Evolutionary conservation across 495 filamentous ascomycete species (phyloP).

Genomic region (Thermochaetoides thermophila): DNA sequence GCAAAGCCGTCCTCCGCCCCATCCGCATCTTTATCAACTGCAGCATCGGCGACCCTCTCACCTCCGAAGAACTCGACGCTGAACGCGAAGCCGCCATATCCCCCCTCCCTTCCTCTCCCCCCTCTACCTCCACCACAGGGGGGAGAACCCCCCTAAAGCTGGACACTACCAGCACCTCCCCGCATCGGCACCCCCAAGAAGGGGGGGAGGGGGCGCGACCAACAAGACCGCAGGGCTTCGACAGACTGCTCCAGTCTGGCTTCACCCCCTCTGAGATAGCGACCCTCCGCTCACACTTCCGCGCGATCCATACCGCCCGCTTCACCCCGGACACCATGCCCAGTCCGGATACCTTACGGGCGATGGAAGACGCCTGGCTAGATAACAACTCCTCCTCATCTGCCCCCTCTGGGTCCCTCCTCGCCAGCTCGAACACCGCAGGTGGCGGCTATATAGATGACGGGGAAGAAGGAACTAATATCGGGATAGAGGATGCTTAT

Average conservation of each 20-base stretch:
- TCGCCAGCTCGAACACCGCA: not conserved
- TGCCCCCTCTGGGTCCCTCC: constrained; percentile 13
- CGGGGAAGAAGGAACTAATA: constrained; percentile 19
- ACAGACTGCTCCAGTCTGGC: constrained; percentile 63
- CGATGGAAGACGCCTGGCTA: constrained; percentile 85
- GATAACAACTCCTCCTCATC: constrained; percentile 40
- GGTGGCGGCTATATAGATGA: constrained; percentile 13
- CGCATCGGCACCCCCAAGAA: not conserved
- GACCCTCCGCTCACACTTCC: constrained; percentile 71
- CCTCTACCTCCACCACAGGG: constrained; percentile 3
- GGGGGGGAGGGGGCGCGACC: not conserved
- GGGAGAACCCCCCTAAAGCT: not conserved
- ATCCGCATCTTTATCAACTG: constrained; percentile 72
- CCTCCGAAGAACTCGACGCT: constrained; percentile 47
- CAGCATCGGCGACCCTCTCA: constrained; percentile 64
- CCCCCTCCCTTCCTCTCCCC: constrained; percentile 15
- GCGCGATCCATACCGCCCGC: constrained; percentile 56
- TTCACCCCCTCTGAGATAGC: constrained; percentile 72
- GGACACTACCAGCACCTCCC: not conserved
- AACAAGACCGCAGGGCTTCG: constrained; percentile 55
- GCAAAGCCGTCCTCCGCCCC: constrained; percentile 12
- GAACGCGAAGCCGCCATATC: constrained; percentile 43
- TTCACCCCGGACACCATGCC: constrained; percentile 83
- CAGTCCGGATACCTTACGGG: constrained; percentile 33
- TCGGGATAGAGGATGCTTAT: constrained; percentile 25